Percentiles rank a stretch among this genome's conserved stretches.
phyloP scores from a whole-genome alignment of 2,329 filamentous ascomycete genomes.

The Fusarium caatingaense region DNA sequence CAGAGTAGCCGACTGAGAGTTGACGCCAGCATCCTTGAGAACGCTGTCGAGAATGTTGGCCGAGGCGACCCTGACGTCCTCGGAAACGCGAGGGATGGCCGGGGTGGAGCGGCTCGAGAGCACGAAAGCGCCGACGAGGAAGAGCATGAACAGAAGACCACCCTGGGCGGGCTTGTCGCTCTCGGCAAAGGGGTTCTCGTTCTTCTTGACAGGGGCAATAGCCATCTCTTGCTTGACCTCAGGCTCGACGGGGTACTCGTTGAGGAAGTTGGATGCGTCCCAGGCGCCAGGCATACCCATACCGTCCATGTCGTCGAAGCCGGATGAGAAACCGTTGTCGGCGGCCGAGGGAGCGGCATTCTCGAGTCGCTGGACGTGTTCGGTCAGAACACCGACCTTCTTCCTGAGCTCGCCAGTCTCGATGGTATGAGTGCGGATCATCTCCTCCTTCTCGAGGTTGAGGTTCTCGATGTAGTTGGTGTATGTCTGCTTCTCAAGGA shows the following conservation, averaged over 20 bases:
- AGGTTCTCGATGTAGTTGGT: constrained; percentile 80
- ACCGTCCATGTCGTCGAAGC: constrained; percentile 85
- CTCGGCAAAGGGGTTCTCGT: constrained; percentile 55
- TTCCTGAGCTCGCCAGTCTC: constrained; percentile 93
- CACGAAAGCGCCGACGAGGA: constrained; percentile 95
- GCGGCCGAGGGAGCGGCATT: constrained; percentile 62
- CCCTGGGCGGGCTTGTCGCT: constrained; percentile 78
- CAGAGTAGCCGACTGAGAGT: constrained; percentile 56
- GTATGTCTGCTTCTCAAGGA: constrained; percentile 78
- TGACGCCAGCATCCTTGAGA: constrained; percentile 81
- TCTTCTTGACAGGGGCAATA: constrained; percentile 66
- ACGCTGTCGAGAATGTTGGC: constrained; percentile 83
- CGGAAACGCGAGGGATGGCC: constrained; percentile 80
- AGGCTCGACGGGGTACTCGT: constrained; percentile 73
- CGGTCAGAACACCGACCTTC: constrained; percentile 85
- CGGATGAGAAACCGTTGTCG: constrained; percentile 73
- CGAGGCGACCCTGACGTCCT: constrained; percentile 82
- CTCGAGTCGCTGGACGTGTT: constrained; percentile 78
- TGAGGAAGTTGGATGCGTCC: constrained; percentile 80
- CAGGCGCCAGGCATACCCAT: constrained; percentile 84
- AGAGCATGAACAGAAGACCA: constrained; percentile 90
- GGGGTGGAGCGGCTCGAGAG: constrained; percentile 83
- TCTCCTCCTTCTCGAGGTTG: constrained; percentile 89
- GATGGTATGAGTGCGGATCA: constrained; percentile 87
- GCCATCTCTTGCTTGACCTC: constrained; percentile 71